Conservation (phyloP, 2,329 filamentous ascomycete genomes). For the Neopestalotiopsis clavispora region DNA sequence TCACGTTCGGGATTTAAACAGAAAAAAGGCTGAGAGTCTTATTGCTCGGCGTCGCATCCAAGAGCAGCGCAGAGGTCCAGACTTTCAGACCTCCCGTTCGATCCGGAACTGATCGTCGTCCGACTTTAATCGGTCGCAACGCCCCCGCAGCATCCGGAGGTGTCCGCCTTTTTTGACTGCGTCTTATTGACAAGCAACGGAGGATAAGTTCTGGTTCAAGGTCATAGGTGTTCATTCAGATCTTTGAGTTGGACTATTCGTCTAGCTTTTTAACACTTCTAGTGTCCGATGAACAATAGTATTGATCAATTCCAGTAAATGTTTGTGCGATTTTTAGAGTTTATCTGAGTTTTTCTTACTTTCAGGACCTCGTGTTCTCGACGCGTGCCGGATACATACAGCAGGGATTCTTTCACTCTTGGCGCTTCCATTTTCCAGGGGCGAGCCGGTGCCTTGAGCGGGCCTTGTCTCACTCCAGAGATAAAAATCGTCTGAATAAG, state of each 20-base stretch:
- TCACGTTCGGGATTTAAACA: not conserved
- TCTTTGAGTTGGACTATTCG: too few species aligned
- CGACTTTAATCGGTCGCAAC: not conserved
- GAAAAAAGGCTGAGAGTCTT: not conserved
- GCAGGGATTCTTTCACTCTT: not conserved
- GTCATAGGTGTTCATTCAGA: not conserved
- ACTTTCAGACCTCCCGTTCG: not conserved
- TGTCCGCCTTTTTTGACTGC: not conserved
- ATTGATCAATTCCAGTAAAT: not conserved
- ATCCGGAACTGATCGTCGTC: slow-evolving; percentile 13
- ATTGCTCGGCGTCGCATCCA: not conserved
- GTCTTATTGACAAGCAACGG: not conserved
- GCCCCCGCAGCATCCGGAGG: slow-evolving; percentile 11
- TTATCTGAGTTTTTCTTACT: not conserved
- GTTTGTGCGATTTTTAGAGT: not conserved
- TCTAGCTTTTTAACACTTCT: too few species aligned
- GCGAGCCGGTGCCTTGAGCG: not conserved
- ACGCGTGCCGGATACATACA: not conserved
- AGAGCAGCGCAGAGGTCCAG: not conserved
- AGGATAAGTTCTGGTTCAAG: not conserved
- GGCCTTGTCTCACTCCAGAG: not conserved
- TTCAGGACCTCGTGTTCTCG: not conserved
- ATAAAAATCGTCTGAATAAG: not conserved
- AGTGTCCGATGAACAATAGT: too few species aligned
- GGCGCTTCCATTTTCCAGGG: not conserved